Evolutionary conservation across 495 filamentous ascomycete genomes (phyloP).

Genomic region (Aspergillus kassunensis): DNA sequence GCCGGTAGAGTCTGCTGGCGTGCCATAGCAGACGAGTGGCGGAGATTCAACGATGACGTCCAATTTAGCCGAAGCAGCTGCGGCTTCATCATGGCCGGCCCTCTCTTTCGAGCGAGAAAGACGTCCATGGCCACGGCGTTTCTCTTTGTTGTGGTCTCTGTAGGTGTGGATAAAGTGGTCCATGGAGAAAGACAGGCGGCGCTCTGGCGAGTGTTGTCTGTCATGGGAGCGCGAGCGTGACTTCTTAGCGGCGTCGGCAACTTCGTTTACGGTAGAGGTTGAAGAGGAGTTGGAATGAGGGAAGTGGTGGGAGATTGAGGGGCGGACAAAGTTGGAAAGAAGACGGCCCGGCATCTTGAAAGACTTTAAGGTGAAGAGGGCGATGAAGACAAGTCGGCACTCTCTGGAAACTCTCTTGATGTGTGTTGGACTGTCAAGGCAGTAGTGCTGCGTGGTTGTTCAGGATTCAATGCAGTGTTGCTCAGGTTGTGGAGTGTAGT

Average conservation of each 20-base stretch:
- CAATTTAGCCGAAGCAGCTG: constrained; percentile 51
- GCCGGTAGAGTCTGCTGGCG: constrained; percentile 70
- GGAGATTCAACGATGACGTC: constrained; percentile 84
- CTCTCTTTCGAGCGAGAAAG: constrained; percentile 42
- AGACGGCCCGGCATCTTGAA: constrained; percentile 45
- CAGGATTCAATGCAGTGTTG: constrained; percentile 30
- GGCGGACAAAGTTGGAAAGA: constrained; percentile 43
- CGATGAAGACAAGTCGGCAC: no score
- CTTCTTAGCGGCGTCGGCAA: constrained; percentile 26
- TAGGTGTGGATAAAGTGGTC: constrained; percentile 45
- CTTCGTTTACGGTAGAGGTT: constrained; percentile 39
- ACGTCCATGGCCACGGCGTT: constrained; percentile 36
- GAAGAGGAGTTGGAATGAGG: constrained; percentile 40
- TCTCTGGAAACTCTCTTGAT: not conserved
- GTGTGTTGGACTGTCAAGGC: not conserved
- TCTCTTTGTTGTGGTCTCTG: constrained; percentile 43
- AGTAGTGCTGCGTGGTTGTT: constrained; percentile 11
- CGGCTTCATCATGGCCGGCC: constrained; percentile 21
- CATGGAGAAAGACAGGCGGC: constrained; percentile 42
- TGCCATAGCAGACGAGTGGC: constrained; percentile 79
- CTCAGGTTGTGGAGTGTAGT: constrained; percentile 20
- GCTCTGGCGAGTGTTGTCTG: constrained; percentile 39
- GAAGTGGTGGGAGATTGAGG: constrained; percentile 35
- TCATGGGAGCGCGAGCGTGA: constrained; percentile 24
- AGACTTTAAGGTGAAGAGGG: not conserved